A percentile compares a stretch with the other conserved stretches of the same genome.
phyloP scores from a whole-genome alignment of 139 green algal genomes.

The Tetraselmis striata region DNA sequence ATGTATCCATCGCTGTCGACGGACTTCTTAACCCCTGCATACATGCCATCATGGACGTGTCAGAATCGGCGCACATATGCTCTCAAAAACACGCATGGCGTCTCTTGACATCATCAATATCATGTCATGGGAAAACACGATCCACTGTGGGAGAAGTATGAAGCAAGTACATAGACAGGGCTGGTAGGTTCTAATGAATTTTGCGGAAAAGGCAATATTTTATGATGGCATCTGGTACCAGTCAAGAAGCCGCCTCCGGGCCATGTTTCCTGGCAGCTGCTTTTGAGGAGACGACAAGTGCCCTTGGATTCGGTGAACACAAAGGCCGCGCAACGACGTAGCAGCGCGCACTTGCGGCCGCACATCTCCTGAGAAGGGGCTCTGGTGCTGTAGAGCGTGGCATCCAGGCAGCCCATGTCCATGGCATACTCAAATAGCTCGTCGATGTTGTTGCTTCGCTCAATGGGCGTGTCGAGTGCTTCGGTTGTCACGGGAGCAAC shows the following conservation, averaged over 20 bases:
- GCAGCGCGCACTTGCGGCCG: neutral
- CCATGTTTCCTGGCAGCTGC: neutral
- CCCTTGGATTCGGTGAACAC: neutral
- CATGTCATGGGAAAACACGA: neutral
- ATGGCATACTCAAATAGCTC: neutral
- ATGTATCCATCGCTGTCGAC: neutral
- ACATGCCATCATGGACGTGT: neutral
- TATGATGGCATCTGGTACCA: neutral
- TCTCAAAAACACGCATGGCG: no score
- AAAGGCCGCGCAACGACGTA: neutral
- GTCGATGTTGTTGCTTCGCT: no score
- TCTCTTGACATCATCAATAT: no score
- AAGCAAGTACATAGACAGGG: neutral
- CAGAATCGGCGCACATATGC: no score
- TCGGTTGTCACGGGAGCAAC: no score
- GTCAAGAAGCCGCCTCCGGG: neutral
- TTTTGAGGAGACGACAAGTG: neutral
- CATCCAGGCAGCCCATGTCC: neutral
- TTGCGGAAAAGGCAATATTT: no score
- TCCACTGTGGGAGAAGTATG: neutral
- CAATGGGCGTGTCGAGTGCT: neutral
- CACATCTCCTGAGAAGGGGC: neutral
- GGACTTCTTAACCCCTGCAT: neutral
- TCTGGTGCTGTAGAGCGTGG: neutral
- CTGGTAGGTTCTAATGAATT: no score